Evolutionary conservation across 2,329 filamentous ascomycete species (phyloP), one percentile per base, ranked within the genome.

Genomic region (Xylariaceae sp.): DNA sequence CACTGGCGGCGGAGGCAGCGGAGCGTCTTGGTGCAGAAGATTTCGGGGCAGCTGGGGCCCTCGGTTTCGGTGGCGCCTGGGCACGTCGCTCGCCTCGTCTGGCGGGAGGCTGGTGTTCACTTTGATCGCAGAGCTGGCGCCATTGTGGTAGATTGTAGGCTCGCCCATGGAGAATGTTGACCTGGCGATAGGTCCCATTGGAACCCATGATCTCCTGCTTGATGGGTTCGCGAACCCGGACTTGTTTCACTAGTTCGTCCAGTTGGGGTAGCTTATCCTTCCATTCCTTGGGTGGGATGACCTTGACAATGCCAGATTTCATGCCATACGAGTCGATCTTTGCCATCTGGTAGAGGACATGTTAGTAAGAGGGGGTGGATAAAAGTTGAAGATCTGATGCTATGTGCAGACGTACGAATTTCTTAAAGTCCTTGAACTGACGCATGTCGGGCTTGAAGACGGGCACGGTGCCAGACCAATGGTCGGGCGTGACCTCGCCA

Each of bases 191-290:
- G 51, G 90, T 95, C 51, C 94, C 95, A 67, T 93, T 90, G 47
- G 89, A 90, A 40, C 94, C 94, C 78, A 95, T 93, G 64, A 99
- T 99, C 65, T 99, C 94, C 71, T 99, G 94, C 67, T 91, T 96
- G 69, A 99, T 97, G 3, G 94, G 94, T 60, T 99, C 95, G 71
- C 93, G 93, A 65, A 99, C 92, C 66, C 86, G 87, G 69, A 99
- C 89, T 56, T 88, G 86, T 73, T 97, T 97, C 59, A 99, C 82
- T 46, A 90, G 80, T 63, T 97, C 88, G 66, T 94, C 86, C 56
- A 97, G 82, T 36, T 82, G 77, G 14, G 89, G 89, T 36, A 94
- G 84, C 22, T 84, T 79, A 58, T 92, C 83, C 71, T 83, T 94
- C 94, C 94, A 99, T 82, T 97, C 92, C 64, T 87, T 75, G 1